Evolutionary conservation across 768 basidiomycete genomes (phyloP), one percentile per base, ranked within the genome.

Genomic region (Termitomyces sp.): DNA sequence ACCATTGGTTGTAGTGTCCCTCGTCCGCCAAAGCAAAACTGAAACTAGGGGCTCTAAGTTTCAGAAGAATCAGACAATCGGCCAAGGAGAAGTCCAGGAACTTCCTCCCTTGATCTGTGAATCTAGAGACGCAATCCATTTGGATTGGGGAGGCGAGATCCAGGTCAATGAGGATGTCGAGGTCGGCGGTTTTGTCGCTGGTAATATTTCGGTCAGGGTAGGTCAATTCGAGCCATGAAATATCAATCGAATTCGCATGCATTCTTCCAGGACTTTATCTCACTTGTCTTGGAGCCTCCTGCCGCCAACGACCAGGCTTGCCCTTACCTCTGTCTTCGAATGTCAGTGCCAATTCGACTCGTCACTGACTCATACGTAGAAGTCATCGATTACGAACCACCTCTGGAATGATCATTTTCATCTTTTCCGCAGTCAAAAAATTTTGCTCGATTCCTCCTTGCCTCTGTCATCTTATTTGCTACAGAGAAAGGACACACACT

Each of bases 101-200:
- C 73, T 82, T 1, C 79, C 82, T 1, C 77, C 81, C 11, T 67
- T 67, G 59, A 65, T 67, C 64, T 61, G 47, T 43, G 61, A 42
- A 62, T 64, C 36, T 61, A 62, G 31, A 61, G 63, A 59, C 63
- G 67, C 11, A 72, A 70, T 49, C 37, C 74, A 80, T 62, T 71
- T 88, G 4, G 86, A 88, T 65, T 90, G 86, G 81, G 83, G 83
- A 63, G 88, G 87, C 10, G 79, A 82, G 60, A 61, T 88, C 14
- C 68, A 67, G 40, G 73, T 76, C 48, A 64, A 70, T n/a, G 66
- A 74, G 25, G 72, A 79, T 47, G 70, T 81, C 45, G 70, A 69
- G 0, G 73, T 74, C 46, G 80, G 81, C 32, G 73, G 81, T 5
- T 88, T 88, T 70, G 67, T 60, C 36, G 76, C 79, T 3, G 77